Evolutionary conservation across 805 yeast genomes (phyloP).

Genomic region (Hanseniaspora lachancei): DNA sequence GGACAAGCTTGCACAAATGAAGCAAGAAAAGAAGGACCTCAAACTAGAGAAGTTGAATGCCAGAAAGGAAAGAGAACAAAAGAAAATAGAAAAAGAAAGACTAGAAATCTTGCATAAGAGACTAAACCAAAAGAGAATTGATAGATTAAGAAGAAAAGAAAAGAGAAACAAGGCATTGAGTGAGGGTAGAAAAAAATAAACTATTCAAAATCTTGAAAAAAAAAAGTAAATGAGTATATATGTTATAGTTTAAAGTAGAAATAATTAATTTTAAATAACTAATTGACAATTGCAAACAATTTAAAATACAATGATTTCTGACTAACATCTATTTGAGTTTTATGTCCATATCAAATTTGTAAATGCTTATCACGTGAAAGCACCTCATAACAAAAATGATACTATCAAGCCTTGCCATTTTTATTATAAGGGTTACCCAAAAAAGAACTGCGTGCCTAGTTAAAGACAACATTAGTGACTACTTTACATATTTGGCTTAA

Average conservation of each 20-base stretch:
- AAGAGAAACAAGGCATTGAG: slow-evolving; percentile 88
- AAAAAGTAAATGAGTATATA: background rate
- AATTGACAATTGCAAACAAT: background rate
- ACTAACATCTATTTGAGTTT: no score
- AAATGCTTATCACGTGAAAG: no score
- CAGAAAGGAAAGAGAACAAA: slow-evolving; percentile 60
- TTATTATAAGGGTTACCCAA: no score
- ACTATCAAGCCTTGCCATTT: no score
- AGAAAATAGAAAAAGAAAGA: slow-evolving; percentile 80
- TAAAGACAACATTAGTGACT: no score
- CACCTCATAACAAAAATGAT: no score
- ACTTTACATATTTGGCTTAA: no score
- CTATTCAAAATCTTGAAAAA: background rate
- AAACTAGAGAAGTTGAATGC: slow-evolving; percentile 41
- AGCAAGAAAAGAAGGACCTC: slow-evolving; percentile 60
- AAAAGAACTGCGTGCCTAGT: no score
- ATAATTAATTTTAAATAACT: background rate
- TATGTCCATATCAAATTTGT: no score
- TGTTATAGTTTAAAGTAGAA: background rate
- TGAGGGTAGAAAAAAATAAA: slow-evolving; percentile 46
- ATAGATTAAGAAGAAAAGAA: slow-evolving; percentile 76
- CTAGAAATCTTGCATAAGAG: slow-evolving; percentile 67
- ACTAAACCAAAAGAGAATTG: slow-evolving; percentile 87
- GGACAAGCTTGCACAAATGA: slow-evolving; percentile 55
- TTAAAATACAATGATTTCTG: no score